phyloP scores from a whole-genome alignment of 768 basidiomycete genomes.

The Psilocybe sp. region DNA sequence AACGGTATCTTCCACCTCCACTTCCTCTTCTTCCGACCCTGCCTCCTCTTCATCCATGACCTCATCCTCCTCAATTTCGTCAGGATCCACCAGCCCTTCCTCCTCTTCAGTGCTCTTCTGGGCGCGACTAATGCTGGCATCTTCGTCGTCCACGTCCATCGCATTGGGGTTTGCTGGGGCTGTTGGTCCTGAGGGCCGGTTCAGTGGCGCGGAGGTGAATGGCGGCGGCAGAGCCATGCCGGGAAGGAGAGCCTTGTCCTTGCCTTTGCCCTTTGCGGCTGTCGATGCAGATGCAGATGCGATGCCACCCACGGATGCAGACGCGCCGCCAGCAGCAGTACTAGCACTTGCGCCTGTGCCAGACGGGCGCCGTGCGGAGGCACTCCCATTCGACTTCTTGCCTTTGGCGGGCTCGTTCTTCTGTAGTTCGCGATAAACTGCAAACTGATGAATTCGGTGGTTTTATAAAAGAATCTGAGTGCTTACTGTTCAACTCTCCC shows the following conservation, averaged over 20 bases:
- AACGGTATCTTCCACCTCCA: constrained; percentile 39
- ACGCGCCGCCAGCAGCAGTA: constrained; percentile 1
- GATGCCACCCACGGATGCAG: background rate
- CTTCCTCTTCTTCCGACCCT: constrained; percentile 33
- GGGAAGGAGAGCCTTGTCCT: constrained; percentile 21
- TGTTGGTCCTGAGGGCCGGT: background rate
- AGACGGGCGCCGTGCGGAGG: constrained; percentile 5
- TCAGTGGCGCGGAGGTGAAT: constrained; percentile 28
- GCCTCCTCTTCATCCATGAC: constrained; percentile 31
- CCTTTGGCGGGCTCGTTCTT: constrained; percentile 54
- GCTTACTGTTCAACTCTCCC: constrained; percentile 59
- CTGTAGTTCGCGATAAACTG: constrained; percentile 63
- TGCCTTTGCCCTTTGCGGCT: constrained; percentile 32
- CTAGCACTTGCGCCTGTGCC: constrained; percentile 20
- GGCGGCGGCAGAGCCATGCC: constrained; percentile 22
- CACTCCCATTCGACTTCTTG: constrained; percentile 32
- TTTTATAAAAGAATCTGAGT: background rate
- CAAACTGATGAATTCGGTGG: background rate
- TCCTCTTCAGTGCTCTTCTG: no score
- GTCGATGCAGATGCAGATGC: constrained; percentile 22
- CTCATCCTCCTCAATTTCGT: constrained; percentile 21
- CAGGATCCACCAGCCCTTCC: no score
- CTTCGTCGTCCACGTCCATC: background rate
- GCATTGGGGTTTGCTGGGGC: constrained; percentile 2
- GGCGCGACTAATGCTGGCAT: no score